phyloP scores from a whole-genome alignment of 345 rosid genomes.

The Populus alba region DNA sequence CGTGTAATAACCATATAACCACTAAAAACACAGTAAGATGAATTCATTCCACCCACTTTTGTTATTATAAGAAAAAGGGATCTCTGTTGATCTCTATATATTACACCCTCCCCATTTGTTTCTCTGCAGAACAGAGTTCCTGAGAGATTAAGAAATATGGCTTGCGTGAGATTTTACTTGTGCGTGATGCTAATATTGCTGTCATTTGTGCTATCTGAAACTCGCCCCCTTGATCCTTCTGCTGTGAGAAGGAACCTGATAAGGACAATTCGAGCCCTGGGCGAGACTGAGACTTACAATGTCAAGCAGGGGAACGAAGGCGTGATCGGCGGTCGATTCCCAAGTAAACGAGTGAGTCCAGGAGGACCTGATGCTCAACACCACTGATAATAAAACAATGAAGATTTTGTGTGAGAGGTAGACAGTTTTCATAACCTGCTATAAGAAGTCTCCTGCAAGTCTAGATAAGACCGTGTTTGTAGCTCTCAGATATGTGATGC shows the following conservation, averaged over 20 bases:
- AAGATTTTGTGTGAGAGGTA: background rate
- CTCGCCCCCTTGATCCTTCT: conserved; percentile 14
- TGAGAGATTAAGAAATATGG: conserved; percentile 15
- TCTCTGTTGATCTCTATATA: background rate
- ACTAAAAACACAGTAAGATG: background rate
- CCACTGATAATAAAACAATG: conserved; percentile 23
- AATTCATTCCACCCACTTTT: conserved; percentile 11
- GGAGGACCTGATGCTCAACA: conserved; percentile 59
- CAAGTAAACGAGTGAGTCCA: conserved; percentile 38
- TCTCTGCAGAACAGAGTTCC: background rate
- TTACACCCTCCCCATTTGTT: background rate
- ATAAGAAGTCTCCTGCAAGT: no score
- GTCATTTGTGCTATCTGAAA: background rate
- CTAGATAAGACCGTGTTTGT: no score
- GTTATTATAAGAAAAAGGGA: conserved; percentile 2
- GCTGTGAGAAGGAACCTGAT: conserved; percentile 12
- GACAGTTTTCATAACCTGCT: no score
- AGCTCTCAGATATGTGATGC: no score
- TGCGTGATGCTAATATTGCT: conserved; percentile 19
- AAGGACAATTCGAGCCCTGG: conserved; percentile 15
- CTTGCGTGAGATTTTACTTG: conserved; percentile 2
- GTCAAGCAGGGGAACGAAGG: conserved; percentile 9
- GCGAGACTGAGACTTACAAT: conserved; percentile 15
- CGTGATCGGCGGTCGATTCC: background rate
- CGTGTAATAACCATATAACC: background rate